Base-by-base conservation (phyloP, 768 basidiomycete genomes). In the Bullera alba region DNA sequence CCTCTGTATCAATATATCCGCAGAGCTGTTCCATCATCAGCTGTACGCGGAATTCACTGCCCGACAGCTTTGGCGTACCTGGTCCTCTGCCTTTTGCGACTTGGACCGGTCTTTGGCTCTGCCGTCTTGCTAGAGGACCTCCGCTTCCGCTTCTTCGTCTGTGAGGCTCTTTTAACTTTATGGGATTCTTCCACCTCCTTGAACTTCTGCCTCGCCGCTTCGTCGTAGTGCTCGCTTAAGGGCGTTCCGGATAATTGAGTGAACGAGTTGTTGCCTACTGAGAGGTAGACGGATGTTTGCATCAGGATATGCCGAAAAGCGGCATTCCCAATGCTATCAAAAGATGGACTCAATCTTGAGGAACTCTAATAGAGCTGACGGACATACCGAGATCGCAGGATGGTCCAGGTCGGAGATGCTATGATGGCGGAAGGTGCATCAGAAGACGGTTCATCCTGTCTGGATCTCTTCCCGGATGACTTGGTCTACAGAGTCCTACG, bases 191-290 rank as follows among this genome's bases (percentile, higher is more conserved):
- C 16, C 21, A n/a, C n/a, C n/a, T n/a, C n/a, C n/a, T n/a, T n/a
- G n/a, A n/a, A n/a, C n/a, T n/a, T n/a, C n/a, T n/a, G n/a, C n/a
- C n/a, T n/a, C n/a, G n/a, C 21, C 10, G 8, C 42, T 14, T 54
- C 70, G 58, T 73, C 56, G 14, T 71, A 73, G 0, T 75, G 57
- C 30, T 78, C 76, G 22, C 81, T 74, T 21, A 93, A 67, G 0
- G 86, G 83, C 29, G 76, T 76, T 3, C 92, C 92, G 0, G 83
- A 80, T 50, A 95, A 67, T 70, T 97, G 92, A 54, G 85, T 85
- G 30, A 84, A 78, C 63, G 88, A 92, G 17, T 80, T 82, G 62
- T 95, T 93, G 0, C 85, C 85, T 19, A 95, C 72, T 2, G 84
- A 75, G 15, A 85, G 63, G 67, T 90, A 96, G 16, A 92, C 54